phyloP scores from a whole-genome alignment of 192 early-diverging fungal species.

The Gonapodya sp. region DNA sequence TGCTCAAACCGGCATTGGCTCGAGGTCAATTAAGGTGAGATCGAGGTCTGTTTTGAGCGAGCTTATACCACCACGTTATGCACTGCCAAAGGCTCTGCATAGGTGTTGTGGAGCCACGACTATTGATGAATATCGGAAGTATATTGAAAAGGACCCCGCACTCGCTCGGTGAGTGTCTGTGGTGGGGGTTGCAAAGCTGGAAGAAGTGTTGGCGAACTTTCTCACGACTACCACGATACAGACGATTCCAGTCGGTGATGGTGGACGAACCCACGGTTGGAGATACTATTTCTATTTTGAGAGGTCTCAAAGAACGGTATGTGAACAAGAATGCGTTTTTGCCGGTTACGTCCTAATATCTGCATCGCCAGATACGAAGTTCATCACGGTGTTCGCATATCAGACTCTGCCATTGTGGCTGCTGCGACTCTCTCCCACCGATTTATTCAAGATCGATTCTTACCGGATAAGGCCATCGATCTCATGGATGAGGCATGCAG shows the following conservation, averaged over 20 bases:
- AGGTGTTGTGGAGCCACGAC: constrained; percentile 68
- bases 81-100: neutral
- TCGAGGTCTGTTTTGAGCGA: neutral
- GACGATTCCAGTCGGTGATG: constrained; percentile 69
- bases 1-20: constrained; percentile 73
- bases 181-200: too few relatives aligned
- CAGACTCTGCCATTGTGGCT: constrained; percentile 58
- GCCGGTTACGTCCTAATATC: too few relatives aligned
- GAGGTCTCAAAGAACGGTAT: constrained; percentile 64
- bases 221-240: too few relatives aligned
- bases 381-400: constrained; percentile 68
- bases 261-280: constrained; percentile 58
- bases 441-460: constrained; percentile 59
- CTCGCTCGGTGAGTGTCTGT: too few relatives aligned
- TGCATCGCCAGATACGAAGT: too few relatives aligned
- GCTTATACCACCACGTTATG: neutral
- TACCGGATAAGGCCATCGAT: constrained; percentile 78
- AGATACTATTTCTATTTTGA: constrained; percentile 67
- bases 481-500: constrained; percentile 73
- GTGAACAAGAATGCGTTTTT: too few relatives aligned
- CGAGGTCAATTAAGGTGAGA: constrained; percentile 46
- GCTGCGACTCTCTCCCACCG: constrained; percentile 65
- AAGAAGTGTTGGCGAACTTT: too few relatives aligned
- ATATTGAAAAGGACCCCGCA: constrained; percentile 64
- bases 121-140: constrained; percentile 67